phyloP scores from a whole-genome alignment of 495 filamentous ascomycete species.

The Geopyxis carbonaria region DNA sequence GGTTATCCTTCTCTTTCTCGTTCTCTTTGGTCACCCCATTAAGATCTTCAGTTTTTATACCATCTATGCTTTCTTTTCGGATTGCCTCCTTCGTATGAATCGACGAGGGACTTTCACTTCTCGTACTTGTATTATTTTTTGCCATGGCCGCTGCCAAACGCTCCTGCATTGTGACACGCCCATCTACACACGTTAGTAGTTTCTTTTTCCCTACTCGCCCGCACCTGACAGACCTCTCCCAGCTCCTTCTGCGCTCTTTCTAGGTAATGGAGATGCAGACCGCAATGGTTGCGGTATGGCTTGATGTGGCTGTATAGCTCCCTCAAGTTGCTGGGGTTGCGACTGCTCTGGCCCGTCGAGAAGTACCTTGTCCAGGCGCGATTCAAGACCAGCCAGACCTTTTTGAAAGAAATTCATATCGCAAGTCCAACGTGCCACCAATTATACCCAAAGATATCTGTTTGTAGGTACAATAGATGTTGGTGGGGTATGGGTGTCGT shows the following conservation, averaged over 20 bases:
- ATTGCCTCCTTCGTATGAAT: no score
- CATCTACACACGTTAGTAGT: no score
- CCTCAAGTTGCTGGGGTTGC: constrained; percentile 19
- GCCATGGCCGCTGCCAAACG: constrained; percentile 55
- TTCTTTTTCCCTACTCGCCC: no score
- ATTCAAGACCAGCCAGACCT: constrained; percentile 86
- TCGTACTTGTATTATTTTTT: constrained; percentile 6
- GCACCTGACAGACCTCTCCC: no score
- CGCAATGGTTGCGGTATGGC: constrained; percentile 11
- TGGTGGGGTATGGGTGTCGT: no score
- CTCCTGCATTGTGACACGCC: constrained; percentile 63
- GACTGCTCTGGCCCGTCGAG: constrained; percentile 48
- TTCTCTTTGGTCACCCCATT: no score
- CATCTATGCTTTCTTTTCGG: no score
- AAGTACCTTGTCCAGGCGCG: constrained; percentile 77
- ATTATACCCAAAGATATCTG: no score
- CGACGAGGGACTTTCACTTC: constrained; percentile 7
- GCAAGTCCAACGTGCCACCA: no score
- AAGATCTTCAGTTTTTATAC: no score
- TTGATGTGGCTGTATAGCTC: constrained; percentile 10
- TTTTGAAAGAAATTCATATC: constrained; percentile 58
- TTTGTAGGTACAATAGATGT: no score
- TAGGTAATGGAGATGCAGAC: constrained; percentile 28
- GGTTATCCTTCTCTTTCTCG: no score
- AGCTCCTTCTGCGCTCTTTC: constrained; percentile 15